Base-by-base conservation (phyloP, 2,329 filamentous ascomycete genomes). In the Calonectria crousiana region DNA sequence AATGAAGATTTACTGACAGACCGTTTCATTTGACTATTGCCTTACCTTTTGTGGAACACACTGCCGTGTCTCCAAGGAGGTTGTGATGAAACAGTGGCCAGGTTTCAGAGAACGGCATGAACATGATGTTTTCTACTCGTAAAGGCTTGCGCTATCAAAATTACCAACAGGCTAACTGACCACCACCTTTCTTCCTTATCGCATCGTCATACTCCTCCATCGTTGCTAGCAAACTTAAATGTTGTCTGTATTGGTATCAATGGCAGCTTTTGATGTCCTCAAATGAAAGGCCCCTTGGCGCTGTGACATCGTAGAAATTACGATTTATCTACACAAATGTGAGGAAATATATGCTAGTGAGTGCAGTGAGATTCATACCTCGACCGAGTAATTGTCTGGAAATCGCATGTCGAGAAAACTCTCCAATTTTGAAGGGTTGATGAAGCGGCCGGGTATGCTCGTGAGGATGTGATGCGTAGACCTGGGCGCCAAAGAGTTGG, bases 391-490 rank as follows among this genome's bases (percentile, higher is more conserved):
- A 20, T 64, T 70, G 11, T 64, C 68, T 18, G 51, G 18, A n/a
- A 62, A 70, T 41, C 56, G 64, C 30, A 18, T 6, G 13, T 70
- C 68, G 9, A 70, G 56, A 30, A 70, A 70, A 18, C 23, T 26
- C 13, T 70, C 68, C 4, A 70, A 32, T n/a, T 70, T 70, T 16
- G 41, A 32, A 9, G 56, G 68, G 26, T 70, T 70, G 41, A 70
- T 44, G 10, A 30, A 70, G 44, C 68, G 56, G 3, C 68, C 68
- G 11, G 68, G 53, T 32, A 70, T 70, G 14, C 67, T 70, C 3
- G 68, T 70, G 23, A 16, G 34, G 30, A 52, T 51, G 14, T 53
- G n/a, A 6, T 53, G 16, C 16, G 32, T 10, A 1, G 20, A 28
- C 18, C 10, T 67, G 6, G 44, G 4, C n/a, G 6, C 36, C 26